Evolutionary conservation across 495 filamentous ascomycete species (phyloP).

Genomic region (Podospora bellae-mahoneyi): DNA sequence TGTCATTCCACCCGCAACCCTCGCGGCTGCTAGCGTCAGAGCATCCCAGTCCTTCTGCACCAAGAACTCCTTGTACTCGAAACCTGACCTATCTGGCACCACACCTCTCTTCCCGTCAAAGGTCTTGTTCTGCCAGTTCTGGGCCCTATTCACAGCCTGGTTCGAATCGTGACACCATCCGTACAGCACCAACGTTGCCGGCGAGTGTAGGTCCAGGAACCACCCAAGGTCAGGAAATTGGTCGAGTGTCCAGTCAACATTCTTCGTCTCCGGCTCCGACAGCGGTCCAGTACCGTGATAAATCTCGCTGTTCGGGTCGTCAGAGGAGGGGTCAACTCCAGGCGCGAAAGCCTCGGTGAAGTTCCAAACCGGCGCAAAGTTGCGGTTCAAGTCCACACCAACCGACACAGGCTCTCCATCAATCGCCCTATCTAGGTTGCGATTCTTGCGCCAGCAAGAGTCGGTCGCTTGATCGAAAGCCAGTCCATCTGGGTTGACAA

Average conservation of each 20-base stretch:
- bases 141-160: constrained; percentile 1
- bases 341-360: constrained; percentile 6
- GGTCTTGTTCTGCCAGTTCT: constrained; percentile 7
- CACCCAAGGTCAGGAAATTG: constrained; percentile 13
- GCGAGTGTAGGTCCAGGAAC: constrained; percentile 14
- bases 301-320: not conserved
- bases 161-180: constrained; percentile 17
- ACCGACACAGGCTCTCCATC: not conserved
- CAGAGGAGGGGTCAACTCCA: not conserved
- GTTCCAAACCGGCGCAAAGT: constrained; percentile 15
- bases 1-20: constrained; percentile 8
- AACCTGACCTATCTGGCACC: constrained; percentile 6
- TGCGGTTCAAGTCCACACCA: constrained; percentile 16
- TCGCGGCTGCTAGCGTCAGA: not conserved
- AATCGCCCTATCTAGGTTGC: constrained; percentile 8
- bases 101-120: constrained; percentile 17
- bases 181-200: constrained; percentile 8
- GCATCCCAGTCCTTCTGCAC: constrained; percentile 11
- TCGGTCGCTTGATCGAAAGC: constrained; percentile 13
- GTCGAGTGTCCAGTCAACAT: constrained; percentile 15
- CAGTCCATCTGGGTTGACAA: constrained; percentile 16
- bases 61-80: constrained; percentile 14
- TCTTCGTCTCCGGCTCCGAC: constrained; percentile 13
- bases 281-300: constrained; percentile 13
- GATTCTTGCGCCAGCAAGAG: constrained; percentile 18